Percentiles rank a stretch among this genome's conserved stretches.
These are phyloP conservation scores for Penstemon barbatus DNA, from an alignment of 257 asterid genomes.

Conservation along the genomic window DNA sequence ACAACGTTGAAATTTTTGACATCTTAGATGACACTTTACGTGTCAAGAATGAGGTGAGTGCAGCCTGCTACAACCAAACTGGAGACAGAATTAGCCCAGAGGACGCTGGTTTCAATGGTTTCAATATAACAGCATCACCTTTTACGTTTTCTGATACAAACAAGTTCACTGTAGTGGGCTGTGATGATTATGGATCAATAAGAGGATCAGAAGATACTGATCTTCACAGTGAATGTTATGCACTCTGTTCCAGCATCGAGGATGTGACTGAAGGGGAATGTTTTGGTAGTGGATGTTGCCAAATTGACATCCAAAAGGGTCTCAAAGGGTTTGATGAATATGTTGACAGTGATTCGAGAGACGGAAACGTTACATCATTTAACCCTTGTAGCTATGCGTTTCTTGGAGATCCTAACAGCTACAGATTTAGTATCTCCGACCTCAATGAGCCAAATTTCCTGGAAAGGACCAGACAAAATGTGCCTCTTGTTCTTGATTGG, in stretches of 20 bases:
- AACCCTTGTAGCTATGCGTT: conserved; percentile 50
- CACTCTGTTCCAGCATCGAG: conserved; percentile 28
- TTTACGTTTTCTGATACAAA: conserved; percentile 33
- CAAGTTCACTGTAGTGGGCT: conserved; percentile 39
- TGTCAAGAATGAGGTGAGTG: conserved; percentile 23
- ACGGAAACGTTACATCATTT: conserved; percentile 30
- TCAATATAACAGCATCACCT: conserved; percentile 7
- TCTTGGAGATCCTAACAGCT: conserved; percentile 49
- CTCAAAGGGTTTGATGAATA: conserved; percentile 23
- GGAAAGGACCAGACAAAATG: conserved; percentile 32
- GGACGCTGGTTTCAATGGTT: not conserved
- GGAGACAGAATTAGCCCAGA: conserved; percentile 1
- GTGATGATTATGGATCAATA: conserved; percentile 38
- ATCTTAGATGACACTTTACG: conserved; percentile 20
- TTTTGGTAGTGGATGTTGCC: conserved; percentile 62
- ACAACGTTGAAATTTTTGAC: conserved; percentile 22
- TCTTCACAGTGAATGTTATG: conserved; percentile 38
- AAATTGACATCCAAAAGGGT: conserved; percentile 51
- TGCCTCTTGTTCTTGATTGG: conserved; percentile 65
- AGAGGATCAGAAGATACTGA: conserved; percentile 25
- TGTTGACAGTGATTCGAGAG: not conserved
- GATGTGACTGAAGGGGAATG: conserved; percentile 42
- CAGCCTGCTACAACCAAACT: conserved; percentile 28
- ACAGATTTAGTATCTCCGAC: conserved; percentile 32
- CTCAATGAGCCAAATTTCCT: conserved; percentile 32